phyloP scores from a whole-genome alignment of 352 stramenopile genomes.

The Phytophthora quininea region DNA sequence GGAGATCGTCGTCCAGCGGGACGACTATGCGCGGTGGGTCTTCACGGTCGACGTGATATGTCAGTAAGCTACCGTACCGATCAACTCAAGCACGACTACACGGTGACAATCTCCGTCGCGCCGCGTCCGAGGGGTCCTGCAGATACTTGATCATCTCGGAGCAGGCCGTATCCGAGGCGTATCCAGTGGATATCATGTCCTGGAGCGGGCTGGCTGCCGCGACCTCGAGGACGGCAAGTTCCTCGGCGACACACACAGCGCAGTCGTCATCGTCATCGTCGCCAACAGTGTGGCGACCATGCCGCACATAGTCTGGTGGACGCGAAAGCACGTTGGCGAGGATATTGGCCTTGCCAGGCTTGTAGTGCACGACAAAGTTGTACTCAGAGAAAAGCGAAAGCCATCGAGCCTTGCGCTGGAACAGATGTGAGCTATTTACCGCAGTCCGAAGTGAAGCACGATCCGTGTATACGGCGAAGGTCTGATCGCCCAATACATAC shows the following conservation, averaged over 20 bases:
- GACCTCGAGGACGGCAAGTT: not conserved
- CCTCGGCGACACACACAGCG: slow-evolving; percentile 1
- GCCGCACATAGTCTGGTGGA: too few relatives aligned
- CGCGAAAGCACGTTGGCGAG: too few relatives aligned
- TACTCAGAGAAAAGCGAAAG: too few relatives aligned
- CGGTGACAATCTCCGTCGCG: not conserved
- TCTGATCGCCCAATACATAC: too few relatives aligned
- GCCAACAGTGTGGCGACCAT: too few relatives aligned
- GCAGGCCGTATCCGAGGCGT: not conserved
- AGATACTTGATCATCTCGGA: slow-evolving; percentile 14
- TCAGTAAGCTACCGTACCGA: slow-evolving; percentile 11
- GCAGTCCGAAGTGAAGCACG: too few relatives aligned
- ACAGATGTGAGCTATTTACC: too few relatives aligned
- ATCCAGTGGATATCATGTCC: not conserved
- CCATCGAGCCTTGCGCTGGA: too few relatives aligned
- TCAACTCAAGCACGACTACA: not conserved
- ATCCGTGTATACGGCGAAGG: too few relatives aligned
- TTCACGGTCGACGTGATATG: slow-evolving; percentile 3
- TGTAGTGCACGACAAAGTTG: too few relatives aligned
- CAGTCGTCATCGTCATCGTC: too few relatives aligned
- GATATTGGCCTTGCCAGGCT: too few relatives aligned
- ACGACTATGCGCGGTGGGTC: slow-evolving; percentile 5
- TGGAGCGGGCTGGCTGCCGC: not conserved
- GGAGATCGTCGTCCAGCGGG: slow-evolving; percentile 10
- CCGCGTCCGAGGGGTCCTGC: not conserved